Evolutionary conservation across 2,329 filamentous ascomycete genomes (phyloP).

Genomic region (Fusarium pininemorale): DNA sequence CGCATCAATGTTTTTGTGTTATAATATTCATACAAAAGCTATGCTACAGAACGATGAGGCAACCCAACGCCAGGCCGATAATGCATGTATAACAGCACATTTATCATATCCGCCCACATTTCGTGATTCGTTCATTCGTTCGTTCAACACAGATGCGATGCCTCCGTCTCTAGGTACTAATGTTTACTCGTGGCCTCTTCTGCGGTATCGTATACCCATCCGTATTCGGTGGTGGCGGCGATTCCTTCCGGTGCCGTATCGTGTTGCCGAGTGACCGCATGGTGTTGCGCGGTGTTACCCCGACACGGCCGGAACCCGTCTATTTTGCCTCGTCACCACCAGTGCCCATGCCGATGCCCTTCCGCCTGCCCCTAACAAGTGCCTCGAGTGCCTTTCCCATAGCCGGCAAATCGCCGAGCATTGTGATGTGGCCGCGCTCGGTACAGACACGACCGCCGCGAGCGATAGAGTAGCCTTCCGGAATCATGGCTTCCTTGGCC

Average conservation of each 20-base stretch:
- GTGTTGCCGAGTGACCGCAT: conserved; percentile 6
- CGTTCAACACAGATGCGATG: not conserved
- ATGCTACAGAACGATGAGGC: conserved; percentile 15
- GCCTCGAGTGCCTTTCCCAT: conserved; percentile 79
- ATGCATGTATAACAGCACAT: conserved; percentile 20
- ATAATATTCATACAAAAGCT: conserved; percentile 22
- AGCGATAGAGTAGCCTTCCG: conserved; percentile 78
- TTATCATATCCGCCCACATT: conserved; percentile 2
- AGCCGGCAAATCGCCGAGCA: conserved; percentile 85
- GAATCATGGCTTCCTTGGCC: conserved; percentile 85
- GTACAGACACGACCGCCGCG: conserved; percentile 79
- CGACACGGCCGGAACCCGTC: conserved; percentile 12
- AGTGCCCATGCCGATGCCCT: conserved; percentile 74
- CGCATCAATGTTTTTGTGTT: conserved; percentile 1
- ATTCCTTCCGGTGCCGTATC: conserved; percentile 16
- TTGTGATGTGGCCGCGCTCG: conserved; percentile 85
- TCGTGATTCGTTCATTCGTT: conserved; percentile 8
- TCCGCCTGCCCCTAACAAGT: conserved; percentile 71
- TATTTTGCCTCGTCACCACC: conserved; percentile 7
- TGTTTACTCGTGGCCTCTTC: not conserved
- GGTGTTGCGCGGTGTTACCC: conserved; percentile 22
- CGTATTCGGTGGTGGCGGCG: not conserved
- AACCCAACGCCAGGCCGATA: conserved; percentile 19
- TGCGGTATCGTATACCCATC: not conserved
- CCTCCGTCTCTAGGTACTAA: not conserved